Evolutionary conservation across 345 rosid genomes (phyloP).

Genomic region (Garcia nutans): DNA sequence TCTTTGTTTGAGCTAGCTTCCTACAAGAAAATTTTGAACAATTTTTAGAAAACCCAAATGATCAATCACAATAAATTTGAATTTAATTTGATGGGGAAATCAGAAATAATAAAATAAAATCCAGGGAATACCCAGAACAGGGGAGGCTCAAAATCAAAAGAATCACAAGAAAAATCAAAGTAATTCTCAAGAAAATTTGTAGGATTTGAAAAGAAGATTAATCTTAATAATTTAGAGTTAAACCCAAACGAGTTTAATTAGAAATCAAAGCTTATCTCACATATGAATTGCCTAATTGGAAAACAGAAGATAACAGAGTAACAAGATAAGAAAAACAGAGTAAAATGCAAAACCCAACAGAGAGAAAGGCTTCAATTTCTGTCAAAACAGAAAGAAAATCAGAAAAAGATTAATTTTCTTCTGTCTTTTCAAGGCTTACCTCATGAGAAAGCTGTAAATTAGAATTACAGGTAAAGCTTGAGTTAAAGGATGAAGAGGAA

Average conservation of each 20-base stretch:
- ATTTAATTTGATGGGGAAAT: not conserved
- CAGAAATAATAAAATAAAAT: not conserved
- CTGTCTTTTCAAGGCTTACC: constrained; percentile 27
- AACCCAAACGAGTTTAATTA: not conserved
- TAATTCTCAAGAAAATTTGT: too few relatives aligned
- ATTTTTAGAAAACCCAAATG: too few relatives aligned
- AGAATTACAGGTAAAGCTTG: constrained; percentile 25
- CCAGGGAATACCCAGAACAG: not conserved
- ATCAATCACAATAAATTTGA: not conserved
- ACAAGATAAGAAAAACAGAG: not conserved
- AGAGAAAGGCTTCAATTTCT: not conserved
- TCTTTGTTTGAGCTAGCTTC: constrained; percentile 16
- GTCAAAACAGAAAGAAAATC: not conserved
- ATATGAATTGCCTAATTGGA: not conserved
- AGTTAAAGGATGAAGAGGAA: constrained; percentile 30
- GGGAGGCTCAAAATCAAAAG: not conserved
- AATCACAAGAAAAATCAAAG: not conserved
- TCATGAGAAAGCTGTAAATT: constrained; percentile 39
- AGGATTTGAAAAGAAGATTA: not conserved
- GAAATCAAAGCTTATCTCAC: not conserved
- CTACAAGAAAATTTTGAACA: not conserved
- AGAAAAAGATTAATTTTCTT: not conserved
- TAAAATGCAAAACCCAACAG: not conserved
- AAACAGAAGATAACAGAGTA: not conserved
- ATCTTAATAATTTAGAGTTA: not conserved